Evolutionary conservation across 345 rosid species (phyloP), one percentile per base, ranked within the genome.

Genomic region (Eucalyptus pauciflora): DNA sequence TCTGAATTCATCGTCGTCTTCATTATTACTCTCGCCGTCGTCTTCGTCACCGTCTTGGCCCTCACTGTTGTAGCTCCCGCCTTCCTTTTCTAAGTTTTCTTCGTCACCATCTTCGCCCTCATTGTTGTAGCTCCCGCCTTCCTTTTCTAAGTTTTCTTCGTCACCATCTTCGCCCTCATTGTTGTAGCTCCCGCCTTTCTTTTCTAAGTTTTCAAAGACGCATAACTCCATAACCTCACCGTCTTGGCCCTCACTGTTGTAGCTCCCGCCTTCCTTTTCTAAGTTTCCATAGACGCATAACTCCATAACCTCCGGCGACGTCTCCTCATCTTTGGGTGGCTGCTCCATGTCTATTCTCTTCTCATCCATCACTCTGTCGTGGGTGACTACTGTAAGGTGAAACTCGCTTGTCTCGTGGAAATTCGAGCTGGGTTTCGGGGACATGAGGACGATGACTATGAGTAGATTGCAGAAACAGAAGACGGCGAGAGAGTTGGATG

Each of bases 391-490:
- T 15, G 50, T 7, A 48, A 43, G 76, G 45, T 13, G 88, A 58
- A 60, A 13, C 60, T 17, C 45, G 49, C 54, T n/a, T 29, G 33
- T 87, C 81, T 87, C 37, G 18, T 45, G 25, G 79, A 43, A 7
- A 45, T 69, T 41, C 86, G 91, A 71, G 86, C 27, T 41, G 7
- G 91, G 89, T 88, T 88, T 94, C 10, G 92, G 89, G 90, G 87
- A 88, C 86, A 91, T 5, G 79, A 90, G 85, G 90, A 93, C 90
- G 76, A 88, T 62, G 37, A 89, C 89, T 9, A 92, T 86, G 89
- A 92, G 90, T 51, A 92, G 86, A 85, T 93, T 92, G 91, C 93
- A 90, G 50, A 92, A 92, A 89, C 83, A 90, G 93, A 91, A 92
- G 87, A 89, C 54, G 62, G 88, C 54, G 87, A 93, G 87, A 33